Evolutionary conservation across 2,329 filamentous ascomycete genomes (phyloP).

Genomic region (Leptographium radiaticola): DNA sequence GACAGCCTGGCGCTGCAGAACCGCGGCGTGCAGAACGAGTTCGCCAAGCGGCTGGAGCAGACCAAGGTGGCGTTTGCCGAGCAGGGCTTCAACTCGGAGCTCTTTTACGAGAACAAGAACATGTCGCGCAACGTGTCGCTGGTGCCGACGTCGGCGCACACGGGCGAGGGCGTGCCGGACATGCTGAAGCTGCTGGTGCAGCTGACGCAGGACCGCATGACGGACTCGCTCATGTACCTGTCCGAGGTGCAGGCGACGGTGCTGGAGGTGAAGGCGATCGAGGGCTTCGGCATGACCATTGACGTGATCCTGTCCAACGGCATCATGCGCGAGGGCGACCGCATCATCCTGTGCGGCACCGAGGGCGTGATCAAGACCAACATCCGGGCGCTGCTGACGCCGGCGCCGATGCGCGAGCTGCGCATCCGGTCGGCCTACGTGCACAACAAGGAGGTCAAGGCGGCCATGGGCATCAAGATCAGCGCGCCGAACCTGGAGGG

Average conservation of each 20-base stretch:
- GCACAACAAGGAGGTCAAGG: conserved; percentile 99
- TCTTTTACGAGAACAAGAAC: conserved; percentile 96
- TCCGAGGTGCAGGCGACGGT: conserved; percentile 97
- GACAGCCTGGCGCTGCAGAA: conserved; percentile 83
- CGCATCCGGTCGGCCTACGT: conserved; percentile 94
- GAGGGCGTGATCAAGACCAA: conserved; percentile 93
- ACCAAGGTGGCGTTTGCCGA: conserved; percentile 92
- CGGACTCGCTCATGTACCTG: conserved; percentile 92
- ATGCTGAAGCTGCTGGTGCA: conserved; percentile 92
- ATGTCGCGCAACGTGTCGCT: conserved; percentile 93
- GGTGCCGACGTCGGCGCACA: conserved; percentile 92
- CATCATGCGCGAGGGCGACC: conserved; percentile 85
- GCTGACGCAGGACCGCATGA: conserved; percentile 95
- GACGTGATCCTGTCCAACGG: conserved; percentile 95
- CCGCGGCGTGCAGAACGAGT: conserved; percentile 89
- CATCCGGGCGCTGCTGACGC: conserved; percentile 85
- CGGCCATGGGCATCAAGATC: conserved; percentile 96
- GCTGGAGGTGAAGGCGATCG: conserved; percentile 96
- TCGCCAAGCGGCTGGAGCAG: conserved; percentile 75
- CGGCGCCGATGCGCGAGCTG: conserved; percentile 82
- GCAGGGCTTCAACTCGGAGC: conserved; percentile 94
- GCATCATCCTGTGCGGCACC: conserved; percentile 90
- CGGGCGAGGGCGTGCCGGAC: conserved; percentile 97
- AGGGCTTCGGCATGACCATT: conserved; percentile 97
- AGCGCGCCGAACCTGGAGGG: conserved; percentile 89